Conservation (phyloP, 1,139 yeast species). For the Debaryomyces sp. region DNA sequence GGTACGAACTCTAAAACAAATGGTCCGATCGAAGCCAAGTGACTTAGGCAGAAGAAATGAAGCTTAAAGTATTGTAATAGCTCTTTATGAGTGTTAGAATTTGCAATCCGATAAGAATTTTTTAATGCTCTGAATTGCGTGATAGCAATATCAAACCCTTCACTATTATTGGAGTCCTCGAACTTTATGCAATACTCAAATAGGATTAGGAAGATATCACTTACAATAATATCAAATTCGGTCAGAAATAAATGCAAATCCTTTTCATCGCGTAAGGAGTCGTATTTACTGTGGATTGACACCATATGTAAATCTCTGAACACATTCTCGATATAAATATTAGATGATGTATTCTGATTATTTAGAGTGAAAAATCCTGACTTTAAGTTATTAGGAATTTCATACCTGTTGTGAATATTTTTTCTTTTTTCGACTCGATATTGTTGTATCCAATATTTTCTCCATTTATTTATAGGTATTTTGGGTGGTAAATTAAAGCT, state of each 20-base stretch:
- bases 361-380: background rate
- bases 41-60: constrained; percentile 4
- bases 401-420: background rate
- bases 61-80: constrained; percentile 7
- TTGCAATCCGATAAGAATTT: background rate
- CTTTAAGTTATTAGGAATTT: background rate
- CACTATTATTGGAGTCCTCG: background rate
- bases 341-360: background rate
- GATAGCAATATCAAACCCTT: background rate
- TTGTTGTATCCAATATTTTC: constrained; percentile 18
- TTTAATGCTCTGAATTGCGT: background rate
- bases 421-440: background rate
- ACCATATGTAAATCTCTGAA: background rate
- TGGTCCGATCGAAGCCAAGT: constrained; percentile 4
- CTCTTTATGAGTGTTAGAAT: background rate
- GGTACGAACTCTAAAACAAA: background rate
- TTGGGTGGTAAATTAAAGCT: constrained; percentile 9
- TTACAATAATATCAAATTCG: background rate
- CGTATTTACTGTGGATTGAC: constrained; percentile 5
- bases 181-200: constrained; percentile 3
- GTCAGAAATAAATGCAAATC: background rate
- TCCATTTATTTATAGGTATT: constrained; percentile 15
- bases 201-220: background rate
- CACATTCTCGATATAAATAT: constrained; percentile 2
- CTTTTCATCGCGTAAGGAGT: background rate